These are phyloP conservation scores for Meyerozyma carpophila DNA, from an alignment of 1,139 yeast genomes.

Conservation along the genomic window DNA sequence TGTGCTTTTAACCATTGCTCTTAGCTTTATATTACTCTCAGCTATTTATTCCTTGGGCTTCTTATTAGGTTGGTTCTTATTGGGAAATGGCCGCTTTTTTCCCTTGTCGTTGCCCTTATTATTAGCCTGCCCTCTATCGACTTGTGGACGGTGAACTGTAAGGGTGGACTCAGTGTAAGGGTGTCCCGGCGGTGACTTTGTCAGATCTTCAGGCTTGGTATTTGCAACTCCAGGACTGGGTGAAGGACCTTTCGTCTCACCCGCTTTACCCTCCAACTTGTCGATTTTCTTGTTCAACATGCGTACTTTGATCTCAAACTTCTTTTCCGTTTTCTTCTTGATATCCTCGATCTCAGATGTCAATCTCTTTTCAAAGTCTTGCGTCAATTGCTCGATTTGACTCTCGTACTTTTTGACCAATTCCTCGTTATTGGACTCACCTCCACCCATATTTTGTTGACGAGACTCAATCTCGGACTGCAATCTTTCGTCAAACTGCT, in stretches of 20 bases:
- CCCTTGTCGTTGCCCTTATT: constrained; percentile 2
- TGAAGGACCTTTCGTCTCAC: constrained; percentile 5
- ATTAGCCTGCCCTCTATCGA: constrained; percentile 9
- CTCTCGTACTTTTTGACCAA: constrained; percentile 14
- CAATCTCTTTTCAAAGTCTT: constrained; percentile 23
- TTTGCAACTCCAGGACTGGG: constrained; percentile 4
- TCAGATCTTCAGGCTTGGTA: constrained; percentile 3
- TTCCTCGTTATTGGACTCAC: constrained; percentile 4
- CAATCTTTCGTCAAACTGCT: constrained; percentile 2
- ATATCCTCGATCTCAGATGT: constrained; percentile 27
- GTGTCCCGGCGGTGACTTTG: constrained; percentile 13
- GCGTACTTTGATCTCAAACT: constrained; percentile 35
- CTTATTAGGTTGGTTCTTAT: not conserved
- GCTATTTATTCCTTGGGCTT: not conserved
- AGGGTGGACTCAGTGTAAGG: constrained; percentile 27
- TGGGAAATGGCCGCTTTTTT: constrained; percentile 2
- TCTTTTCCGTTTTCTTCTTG: constrained; percentile 32
- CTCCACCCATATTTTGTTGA: not conserved
- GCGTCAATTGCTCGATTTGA: constrained; percentile 21
- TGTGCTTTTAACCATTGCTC: no score
- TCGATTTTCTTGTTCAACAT: constrained; percentile 42
- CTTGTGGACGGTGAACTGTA: constrained; percentile 26
- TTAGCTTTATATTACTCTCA: no score
- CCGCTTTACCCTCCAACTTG: constrained; percentile 20
- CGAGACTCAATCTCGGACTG: constrained; percentile 2